Conservation (phyloP, 2,329 filamentous ascomycete genomes). For the Immersiporthe knoxdaviesiana region DNA sequence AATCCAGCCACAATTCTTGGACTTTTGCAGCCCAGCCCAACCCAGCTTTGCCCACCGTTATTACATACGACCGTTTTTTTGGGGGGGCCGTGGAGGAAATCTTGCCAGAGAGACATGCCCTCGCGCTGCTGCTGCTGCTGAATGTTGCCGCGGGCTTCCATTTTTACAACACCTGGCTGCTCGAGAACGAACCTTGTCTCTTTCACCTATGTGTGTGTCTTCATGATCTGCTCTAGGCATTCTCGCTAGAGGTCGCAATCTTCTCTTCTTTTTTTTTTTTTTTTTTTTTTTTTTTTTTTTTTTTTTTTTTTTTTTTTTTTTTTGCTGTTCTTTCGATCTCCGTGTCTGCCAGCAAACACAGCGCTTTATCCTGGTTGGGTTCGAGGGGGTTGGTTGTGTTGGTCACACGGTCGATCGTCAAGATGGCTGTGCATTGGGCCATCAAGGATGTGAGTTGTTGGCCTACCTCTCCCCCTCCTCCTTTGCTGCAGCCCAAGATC, state of each 20-base stretch:
- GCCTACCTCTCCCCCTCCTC: too few species aligned
- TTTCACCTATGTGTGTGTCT: background rate
- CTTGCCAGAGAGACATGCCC: slow-evolving; percentile 15
- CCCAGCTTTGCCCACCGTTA: background rate
- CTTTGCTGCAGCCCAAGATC: too few species aligned
- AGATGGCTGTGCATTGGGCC: slow-evolving; percentile 28
- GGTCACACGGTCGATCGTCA: slow-evolving; percentile 2
- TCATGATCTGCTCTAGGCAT: background rate
- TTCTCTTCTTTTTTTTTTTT: background rate
- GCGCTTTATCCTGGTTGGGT: background rate
- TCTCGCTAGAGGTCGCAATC: background rate
- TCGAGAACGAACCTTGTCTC: background rate
- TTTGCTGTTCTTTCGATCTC: too few species aligned
- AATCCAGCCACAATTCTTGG: background rate
- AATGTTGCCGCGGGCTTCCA: background rate
- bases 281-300: too few species aligned
- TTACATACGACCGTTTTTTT: background rate
- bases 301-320: too few species aligned
- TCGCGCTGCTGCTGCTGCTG: slow-evolving; percentile 10
- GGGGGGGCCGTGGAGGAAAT: too few species aligned
- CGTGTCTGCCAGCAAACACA: background rate
- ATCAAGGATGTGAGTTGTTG: slow-evolving; percentile 42
- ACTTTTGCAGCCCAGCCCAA: slow-evolving; percentile 5
- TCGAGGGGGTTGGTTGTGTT: background rate
- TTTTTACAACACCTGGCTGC: background rate